phyloP scores from a whole-genome alignment of 306 rosid species.

The Sphenostylis stenocarpa region DNA sequence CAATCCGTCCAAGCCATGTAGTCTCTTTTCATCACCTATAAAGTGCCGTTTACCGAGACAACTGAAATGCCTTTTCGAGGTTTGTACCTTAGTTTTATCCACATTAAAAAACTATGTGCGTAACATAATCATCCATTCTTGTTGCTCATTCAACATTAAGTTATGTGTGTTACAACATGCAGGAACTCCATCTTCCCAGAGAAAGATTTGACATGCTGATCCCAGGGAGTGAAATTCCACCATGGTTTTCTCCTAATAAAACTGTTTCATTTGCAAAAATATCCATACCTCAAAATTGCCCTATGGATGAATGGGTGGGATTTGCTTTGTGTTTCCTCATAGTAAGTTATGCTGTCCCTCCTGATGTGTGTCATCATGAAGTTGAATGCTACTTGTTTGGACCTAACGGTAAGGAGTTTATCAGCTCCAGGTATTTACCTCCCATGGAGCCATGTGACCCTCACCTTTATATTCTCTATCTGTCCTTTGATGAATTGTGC shows the following conservation, averaged over 20 bases:
- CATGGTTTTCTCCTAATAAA: slow-evolving; percentile 37
- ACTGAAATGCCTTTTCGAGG: background rate
- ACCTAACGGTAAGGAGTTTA: slow-evolving; percentile 12
- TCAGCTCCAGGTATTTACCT: slow-evolving; percentile 13
- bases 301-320: slow-evolving; percentile 35
- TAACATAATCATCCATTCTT: background rate
- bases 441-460: slow-evolving; percentile 23
- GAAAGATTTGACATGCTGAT: slow-evolving; percentile 35
- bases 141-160: slow-evolving; percentile 5
- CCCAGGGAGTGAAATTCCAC: slow-evolving; percentile 37
- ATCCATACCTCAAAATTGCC: slow-evolving; percentile 18
- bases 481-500: slow-evolving; percentile 17
- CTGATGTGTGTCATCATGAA: background rate
- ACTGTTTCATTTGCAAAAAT: slow-evolving; percentile 14
- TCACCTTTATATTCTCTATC: slow-evolving; percentile 40
- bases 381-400: slow-evolving; percentile 30
- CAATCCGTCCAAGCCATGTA: slow-evolving; percentile 27
- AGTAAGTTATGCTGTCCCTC: slow-evolving; percentile 13
- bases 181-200: background rate
- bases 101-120: background rate
- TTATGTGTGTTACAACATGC: slow-evolving; percentile 1
- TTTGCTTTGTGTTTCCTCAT: slow-evolving; percentile 41
- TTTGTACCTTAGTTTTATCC: background rate
- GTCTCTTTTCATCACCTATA: slow-evolving; percentile 18
- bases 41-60: background rate